These are phyloP conservation scores for Cymbidium sinense DNA, from an alignment of 106 monocot species.

Conservation along the genomic window DNA sequence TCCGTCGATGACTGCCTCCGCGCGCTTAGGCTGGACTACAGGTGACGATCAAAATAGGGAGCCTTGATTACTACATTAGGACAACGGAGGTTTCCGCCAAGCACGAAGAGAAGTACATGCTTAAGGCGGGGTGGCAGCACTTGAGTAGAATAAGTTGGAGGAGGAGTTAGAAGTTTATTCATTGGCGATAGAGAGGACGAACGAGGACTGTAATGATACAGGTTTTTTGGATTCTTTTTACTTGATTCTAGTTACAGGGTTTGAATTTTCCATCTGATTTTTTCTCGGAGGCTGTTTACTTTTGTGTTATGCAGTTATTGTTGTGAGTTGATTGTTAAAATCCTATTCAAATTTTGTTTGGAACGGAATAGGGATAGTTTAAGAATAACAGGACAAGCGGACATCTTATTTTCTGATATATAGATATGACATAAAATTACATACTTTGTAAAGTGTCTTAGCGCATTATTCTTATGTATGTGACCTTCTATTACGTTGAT, in stretches of 20 bases:
- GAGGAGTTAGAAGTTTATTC: slow-evolving; percentile 13
- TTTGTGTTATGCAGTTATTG: background rate
- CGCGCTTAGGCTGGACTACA: background rate
- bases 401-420: background rate
- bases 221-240: slow-evolving; percentile 10
- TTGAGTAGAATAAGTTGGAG: slow-evolving; percentile 71
- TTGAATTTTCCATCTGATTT: background rate
- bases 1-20: slow-evolving; percentile 8
- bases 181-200: background rate
- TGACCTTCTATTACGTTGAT: background rate
- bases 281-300: background rate
- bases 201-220: background rate
- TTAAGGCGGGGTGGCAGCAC: slow-evolving; percentile 70
- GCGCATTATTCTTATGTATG: background rate
- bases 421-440: background rate
- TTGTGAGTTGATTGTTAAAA: background rate
- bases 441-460: background rate
- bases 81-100: slow-evolving; percentile 92
- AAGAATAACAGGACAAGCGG: background rate
- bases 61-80: slow-evolving; percentile 53
- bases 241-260: background rate
- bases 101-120: slow-evolving; percentile 99
- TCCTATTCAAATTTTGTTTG: background rate
- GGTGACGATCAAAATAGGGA: slow-evolving; percentile 62
- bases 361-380: background rate